Evolutionary conservation across 805 yeast genomes (phyloP), one percentile per base, ranked within the genome.

Genomic region (Sugiyamaella chiloensis): DNA sequence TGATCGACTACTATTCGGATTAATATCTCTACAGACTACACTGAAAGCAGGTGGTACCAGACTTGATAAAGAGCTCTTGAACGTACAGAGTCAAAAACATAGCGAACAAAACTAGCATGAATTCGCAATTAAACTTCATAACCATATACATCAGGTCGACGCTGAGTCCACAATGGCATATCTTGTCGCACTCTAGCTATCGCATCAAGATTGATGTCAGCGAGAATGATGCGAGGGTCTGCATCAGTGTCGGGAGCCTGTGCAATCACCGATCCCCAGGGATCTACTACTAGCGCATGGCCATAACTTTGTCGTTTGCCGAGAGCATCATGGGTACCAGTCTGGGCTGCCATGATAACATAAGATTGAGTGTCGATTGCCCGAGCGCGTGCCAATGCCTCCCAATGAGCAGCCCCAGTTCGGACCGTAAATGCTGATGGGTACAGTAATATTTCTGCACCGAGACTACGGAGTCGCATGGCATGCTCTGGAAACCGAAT

Each of bases 391-490:
- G 87, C 96, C 44, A 91, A 70, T 1, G 78, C 64, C 45, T 80
- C 80, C 96, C 97, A 91, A 60, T 91, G 99, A 1, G 91, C 87
- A 44, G 80, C 80, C 0, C 99, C 99, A 0, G 98, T 91, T 53
- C 82, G 81, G 61, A 85, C 78, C 0, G 96, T 93, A 73, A 95
- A 93, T 0, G 98, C 98, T 21, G 95, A 83, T 0, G 99, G 98
- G 58, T 72, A 91, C 2, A 91, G 77, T 32, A 91, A 57, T 19
- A 91, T 69, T 49, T 87, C 75, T 0, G 96, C 95, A 2, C 96
- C 96, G 44, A 68, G 57, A 7, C 77, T 61, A 44, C 96, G 69
- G 29, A 86, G 66, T 34, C 81, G 66, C 29, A 84, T 58, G 1
- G 93, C 81, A 41, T 86, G 67, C 61, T 89, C 96, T 0, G 96